phyloP scores from a whole-genome alignment of 352 stramenopile genomes.

The Phytophthora boehmeriae region DNA sequence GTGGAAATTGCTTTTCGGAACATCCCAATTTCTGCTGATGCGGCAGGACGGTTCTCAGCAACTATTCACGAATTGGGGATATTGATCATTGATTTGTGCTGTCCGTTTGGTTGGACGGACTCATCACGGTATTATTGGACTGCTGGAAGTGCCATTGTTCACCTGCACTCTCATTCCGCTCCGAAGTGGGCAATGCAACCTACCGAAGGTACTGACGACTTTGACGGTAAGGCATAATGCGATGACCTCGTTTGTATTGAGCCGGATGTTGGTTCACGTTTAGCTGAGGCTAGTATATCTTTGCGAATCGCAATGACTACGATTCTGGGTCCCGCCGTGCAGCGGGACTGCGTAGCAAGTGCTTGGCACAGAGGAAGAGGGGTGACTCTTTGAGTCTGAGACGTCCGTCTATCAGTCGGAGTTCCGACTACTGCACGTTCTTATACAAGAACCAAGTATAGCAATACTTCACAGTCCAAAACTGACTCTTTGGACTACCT shows the following conservation, averaged over 20 bases:
- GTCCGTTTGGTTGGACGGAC: constrained; percentile 13
- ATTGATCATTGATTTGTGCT: constrained; percentile 6
- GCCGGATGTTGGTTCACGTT: constrained; percentile 6
- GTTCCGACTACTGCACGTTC: too few species aligned
- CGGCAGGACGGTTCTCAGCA: constrained; percentile 5
- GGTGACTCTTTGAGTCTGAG: too few species aligned
- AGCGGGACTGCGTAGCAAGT: too few species aligned
- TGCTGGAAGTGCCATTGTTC: constrained; percentile 6
- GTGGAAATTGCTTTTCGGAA: constrained; percentile 6
- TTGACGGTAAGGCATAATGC: constrained; percentile 17
- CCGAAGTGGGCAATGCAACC: constrained; percentile 5
- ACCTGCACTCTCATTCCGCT: background rate
- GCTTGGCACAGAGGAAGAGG: too few species aligned
- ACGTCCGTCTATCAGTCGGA: too few species aligned
- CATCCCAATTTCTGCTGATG: constrained; percentile 1
- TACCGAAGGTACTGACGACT: background rate
- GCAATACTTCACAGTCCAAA: too few species aligned
- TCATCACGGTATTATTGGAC: constrained; percentile 10
- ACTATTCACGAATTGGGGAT: constrained; percentile 3
- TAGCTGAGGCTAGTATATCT: constrained; percentile 5
- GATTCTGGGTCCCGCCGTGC: too few species aligned
- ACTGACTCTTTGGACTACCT: too few species aligned
- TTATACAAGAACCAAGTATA: too few species aligned
- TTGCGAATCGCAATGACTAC: constrained; percentile 7
- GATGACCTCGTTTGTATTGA: constrained; percentile 26